phyloP scores from a whole-genome alignment of 768 basidiomycete species.

The Pholiota molesta region DNA sequence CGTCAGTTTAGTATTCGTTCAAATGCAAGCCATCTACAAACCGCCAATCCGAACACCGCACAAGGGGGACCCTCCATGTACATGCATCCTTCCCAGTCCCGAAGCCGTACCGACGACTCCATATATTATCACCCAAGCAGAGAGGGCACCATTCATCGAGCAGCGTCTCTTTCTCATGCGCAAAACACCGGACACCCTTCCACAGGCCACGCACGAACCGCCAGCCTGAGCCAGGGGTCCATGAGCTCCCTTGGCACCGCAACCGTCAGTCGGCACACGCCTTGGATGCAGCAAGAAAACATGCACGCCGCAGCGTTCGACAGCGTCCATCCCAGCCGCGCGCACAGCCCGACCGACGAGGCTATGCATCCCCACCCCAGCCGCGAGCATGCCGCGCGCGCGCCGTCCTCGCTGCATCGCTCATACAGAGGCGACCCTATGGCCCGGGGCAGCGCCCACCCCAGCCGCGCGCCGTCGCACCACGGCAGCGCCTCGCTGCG shows the following conservation, averaged over 20 bases:
- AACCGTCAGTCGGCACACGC: neutral
- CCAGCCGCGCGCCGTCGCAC: neutral
- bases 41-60: neutral
- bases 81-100: neutral
- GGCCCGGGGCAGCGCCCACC: neutral
- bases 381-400: neutral
- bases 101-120: neutral
- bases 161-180: neutral
- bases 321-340: neutral
- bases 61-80: neutral
- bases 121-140: conserved; percentile 9
- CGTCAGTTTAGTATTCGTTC: neutral
- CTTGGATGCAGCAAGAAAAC: conserved; percentile 7
- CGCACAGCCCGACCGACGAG: neutral
- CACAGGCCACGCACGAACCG: neutral
- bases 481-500: neutral
- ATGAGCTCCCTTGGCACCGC: neutral
- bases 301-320: neutral
- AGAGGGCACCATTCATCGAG: neutral
- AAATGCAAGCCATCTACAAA: neutral
- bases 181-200: neutral
- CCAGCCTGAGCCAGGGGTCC: neutral
- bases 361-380: neutral
- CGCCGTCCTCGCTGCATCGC: neutral
- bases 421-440: neutral